Conservation (phyloP, 306 rosid species). For the Begonia fuchsioides region DNA sequence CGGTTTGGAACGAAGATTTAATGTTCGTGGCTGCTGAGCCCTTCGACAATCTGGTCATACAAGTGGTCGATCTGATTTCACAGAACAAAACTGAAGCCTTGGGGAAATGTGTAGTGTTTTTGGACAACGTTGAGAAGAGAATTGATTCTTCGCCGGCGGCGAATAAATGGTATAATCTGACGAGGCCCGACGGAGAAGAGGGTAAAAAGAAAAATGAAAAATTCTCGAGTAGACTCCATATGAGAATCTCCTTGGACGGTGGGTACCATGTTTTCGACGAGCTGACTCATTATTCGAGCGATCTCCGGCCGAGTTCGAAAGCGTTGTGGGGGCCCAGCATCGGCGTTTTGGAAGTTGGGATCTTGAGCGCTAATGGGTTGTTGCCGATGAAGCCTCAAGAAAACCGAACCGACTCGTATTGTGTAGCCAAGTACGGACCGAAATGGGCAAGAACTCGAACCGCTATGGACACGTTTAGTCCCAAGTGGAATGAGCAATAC, state of each 20-base stretch:
- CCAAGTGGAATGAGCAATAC: conserved; percentile 35
- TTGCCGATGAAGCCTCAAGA: conserved; percentile 26
- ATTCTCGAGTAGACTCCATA: conserved; percentile 31
- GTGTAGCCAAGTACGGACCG: conserved; percentile 37
- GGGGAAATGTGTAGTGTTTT: conserved; percentile 20
- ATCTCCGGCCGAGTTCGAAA: conserved; percentile 24
- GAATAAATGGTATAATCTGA: conserved; percentile 17
- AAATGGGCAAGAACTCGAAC: conserved; percentile 47
- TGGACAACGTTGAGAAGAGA: conserved; percentile 17
- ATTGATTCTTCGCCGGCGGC: conserved; percentile 2
- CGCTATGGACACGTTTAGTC: conserved; percentile 18
- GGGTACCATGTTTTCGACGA: conserved; percentile 49
- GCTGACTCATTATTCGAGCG: conserved; percentile 28
- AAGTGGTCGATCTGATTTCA: conserved; percentile 19
- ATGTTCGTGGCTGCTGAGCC: conserved; percentile 40
- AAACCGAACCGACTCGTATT: conserved; percentile 27
- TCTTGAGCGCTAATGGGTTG: conserved; percentile 22
- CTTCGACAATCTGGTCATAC: conserved; percentile 20
- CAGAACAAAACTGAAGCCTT: conserved; percentile 7
- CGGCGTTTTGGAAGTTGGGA: conserved; percentile 37
- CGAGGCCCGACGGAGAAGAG: conserved; percentile 5
- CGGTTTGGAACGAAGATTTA: conserved; percentile 36
- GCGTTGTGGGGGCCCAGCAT: conserved; percentile 15
- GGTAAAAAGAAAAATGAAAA: conserved; percentile 3
- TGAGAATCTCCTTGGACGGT: conserved; percentile 36